phyloP scores from a whole-genome alignment of 2,329 filamentous ascomycete genomes.

The Kalmusia sp. region DNA sequence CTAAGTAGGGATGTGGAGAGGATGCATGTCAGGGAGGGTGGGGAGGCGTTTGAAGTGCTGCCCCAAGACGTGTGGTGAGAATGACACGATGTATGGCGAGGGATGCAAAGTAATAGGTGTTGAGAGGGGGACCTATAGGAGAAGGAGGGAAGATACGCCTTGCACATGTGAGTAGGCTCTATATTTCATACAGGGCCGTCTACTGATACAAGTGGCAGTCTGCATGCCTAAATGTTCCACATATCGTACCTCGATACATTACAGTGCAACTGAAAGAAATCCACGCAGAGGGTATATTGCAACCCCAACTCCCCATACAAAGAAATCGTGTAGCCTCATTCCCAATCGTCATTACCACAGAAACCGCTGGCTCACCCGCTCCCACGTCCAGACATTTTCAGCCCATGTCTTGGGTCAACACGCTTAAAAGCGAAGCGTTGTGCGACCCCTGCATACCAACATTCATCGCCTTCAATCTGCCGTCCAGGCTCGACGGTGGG shows the following conservation, averaged over 20 bases:
- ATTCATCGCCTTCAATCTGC: neutral
- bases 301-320: slow-evolving; percentile 3
- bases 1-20: slow-evolving; percentile 79
- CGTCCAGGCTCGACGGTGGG: neutral
- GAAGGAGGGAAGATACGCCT: too few species aligned
- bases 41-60: slow-evolving; percentile 77
- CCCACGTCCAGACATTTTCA: too few species aligned
- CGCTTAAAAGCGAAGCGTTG: neutral
- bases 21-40: slow-evolving; percentile 80
- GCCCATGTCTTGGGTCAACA: neutral
- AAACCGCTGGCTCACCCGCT: neutral
- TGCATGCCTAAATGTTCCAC: neutral
- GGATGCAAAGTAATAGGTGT: neutral
- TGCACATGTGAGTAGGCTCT: neutral
- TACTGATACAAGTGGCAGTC: too few species aligned
- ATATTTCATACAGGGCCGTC: neutral
- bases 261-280: neutral
- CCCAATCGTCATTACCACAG: neutral
- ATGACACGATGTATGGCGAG: too few species aligned
- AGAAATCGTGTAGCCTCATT: neutral
- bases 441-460: neutral
- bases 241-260: too few species aligned
- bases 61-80: slow-evolving; percentile 84
- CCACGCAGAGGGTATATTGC: slow-evolving; percentile 5
- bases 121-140: neutral